Conservation (phyloP, 108 stramenopile genomes). For the Cyclotella atomus region DNA sequence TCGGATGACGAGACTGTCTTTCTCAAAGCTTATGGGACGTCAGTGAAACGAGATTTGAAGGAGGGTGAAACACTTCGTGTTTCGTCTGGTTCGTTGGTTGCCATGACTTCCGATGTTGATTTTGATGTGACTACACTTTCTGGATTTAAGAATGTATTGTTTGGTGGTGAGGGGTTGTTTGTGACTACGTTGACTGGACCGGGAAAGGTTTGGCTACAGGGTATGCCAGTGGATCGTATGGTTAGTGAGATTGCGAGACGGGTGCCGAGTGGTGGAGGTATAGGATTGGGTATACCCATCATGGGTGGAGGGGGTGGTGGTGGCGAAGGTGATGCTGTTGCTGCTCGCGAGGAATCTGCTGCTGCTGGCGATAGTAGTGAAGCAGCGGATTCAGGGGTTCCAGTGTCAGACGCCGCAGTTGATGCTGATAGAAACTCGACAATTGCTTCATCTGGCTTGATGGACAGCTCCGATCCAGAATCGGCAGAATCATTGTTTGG, state of each 20-base stretch:
- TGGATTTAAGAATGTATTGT: slow-evolving; percentile 91
- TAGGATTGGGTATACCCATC: slow-evolving; percentile 80
- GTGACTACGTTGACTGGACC: slow-evolving; percentile 92
- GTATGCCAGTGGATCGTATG: slow-evolving; percentile 84
- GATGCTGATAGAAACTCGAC: slow-evolving; percentile 78
- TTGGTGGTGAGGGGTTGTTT: slow-evolving; percentile 92
- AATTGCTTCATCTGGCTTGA: slow-evolving; percentile 69
- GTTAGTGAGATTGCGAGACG: slow-evolving; percentile 86
- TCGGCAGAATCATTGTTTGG: slow-evolving; percentile 74
- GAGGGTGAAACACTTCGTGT: slow-evolving; percentile 82
- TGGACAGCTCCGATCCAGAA: slow-evolving; percentile 51
- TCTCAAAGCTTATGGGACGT: slow-evolving; percentile 86
- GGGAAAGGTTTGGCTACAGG: slow-evolving; percentile 89
- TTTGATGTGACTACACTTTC: slow-evolving; percentile 86
- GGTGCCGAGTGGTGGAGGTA: slow-evolving; percentile 81
- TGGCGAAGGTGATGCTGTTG: slow-evolving; percentile 21
- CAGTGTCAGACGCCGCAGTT: slow-evolving; percentile 49
- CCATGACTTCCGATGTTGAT: slow-evolving; percentile 74
- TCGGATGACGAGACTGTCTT: slow-evolving; percentile 73
- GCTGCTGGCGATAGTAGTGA: slow-evolving; percentile 38
- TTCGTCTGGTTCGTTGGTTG: slow-evolving; percentile 87
- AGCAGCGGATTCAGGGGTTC: slow-evolving; percentile 27
- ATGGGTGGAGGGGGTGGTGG: slow-evolving; percentile 58
- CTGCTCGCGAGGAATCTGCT: slow-evolving; percentile 6
- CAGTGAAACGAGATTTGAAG: slow-evolving; percentile 78